phyloP scores from a whole-genome alignment of 2,329 filamentous ascomycete genomes.

The Beauveria brongniartii region DNA sequence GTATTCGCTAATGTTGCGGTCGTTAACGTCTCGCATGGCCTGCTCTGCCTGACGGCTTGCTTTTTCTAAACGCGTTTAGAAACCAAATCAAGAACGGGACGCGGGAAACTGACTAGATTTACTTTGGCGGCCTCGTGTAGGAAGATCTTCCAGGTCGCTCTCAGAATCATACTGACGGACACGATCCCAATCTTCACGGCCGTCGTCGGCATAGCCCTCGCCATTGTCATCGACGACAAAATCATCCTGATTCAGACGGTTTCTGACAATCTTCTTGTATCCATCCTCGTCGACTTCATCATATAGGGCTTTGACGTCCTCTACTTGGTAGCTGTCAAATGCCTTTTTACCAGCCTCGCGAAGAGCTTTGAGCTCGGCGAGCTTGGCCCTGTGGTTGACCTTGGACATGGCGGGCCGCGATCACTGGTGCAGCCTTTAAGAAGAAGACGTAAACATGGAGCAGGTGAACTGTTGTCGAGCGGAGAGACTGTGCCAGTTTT shows the following conservation, averaged over 20 bases:
- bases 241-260: slow-evolving; percentile 85
- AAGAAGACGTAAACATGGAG: slow-evolving; percentile 1
- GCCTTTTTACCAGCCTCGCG: slow-evolving; percentile 86
- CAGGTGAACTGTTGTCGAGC: background rate
- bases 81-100: background rate
- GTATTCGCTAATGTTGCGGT: slow-evolving; percentile 89
- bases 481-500: background rate
- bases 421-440: background rate
- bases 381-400: slow-evolving; percentile 38
- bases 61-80: slow-evolving; percentile 51
- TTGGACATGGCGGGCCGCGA: slow-evolving; percentile 26
- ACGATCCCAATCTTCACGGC: slow-evolving; percentile 87
- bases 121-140: slow-evolving; percentile 37
- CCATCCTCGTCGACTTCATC: slow-evolving; percentile 95
- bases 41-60: slow-evolving; percentile 82
- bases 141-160: slow-evolving; percentile 46
- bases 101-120: slow-evolving; percentile 37
- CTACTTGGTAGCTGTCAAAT: slow-evolving; percentile 77
- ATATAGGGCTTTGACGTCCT: slow-evolving; percentile 78
- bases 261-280: slow-evolving; percentile 92
- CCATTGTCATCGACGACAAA: slow-evolving; percentile 99
- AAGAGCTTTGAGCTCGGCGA: slow-evolving; percentile 75
- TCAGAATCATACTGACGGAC: slow-evolving; percentile 63
- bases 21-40: slow-evolving; percentile 76
- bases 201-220: slow-evolving; percentile 93